phyloP scores from a whole-genome alignment of 163 green algal genomes.

The Chlorella variabilis region DNA sequence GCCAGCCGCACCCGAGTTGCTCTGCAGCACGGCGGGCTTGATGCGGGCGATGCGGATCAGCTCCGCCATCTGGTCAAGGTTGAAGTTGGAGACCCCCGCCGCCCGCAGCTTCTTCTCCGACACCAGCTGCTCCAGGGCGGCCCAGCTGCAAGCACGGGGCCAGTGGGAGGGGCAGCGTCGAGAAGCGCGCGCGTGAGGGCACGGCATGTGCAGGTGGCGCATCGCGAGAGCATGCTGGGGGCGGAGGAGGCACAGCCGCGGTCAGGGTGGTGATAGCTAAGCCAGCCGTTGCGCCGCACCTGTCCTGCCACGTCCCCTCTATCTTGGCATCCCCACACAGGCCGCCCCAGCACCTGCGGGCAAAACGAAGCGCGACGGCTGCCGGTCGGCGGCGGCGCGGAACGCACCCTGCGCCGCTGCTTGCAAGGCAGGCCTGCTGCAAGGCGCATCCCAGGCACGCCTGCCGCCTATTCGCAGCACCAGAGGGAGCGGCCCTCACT shows the following conservation, averaged over 20 bases:
- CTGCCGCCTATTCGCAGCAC: no score
- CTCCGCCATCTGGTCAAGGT: constrained; percentile 65
- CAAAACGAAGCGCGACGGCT: background rate
- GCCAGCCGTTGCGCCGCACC: no score
- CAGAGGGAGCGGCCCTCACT: no score
- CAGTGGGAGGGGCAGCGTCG: no score
- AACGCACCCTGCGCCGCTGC: no score
- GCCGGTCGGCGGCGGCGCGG: background rate
- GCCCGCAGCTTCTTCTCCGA: constrained; percentile 53
- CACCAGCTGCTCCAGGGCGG: constrained; percentile 72
- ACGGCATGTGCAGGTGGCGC: no score
- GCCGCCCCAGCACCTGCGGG: constrained; percentile 53
- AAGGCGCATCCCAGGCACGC: no score
- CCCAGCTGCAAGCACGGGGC: constrained; percentile 56
- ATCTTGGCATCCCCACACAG: constrained; percentile 61
- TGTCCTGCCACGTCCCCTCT: constrained; percentile 70
- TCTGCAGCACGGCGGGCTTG: constrained; percentile 67
- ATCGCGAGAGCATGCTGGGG: no score
- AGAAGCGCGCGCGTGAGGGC: no score
- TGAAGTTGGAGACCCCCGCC: constrained; percentile 88
- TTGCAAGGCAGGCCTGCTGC: no score
- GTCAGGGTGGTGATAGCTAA: no score
- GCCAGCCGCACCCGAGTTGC: constrained; percentile 39
- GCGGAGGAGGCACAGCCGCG: no score
- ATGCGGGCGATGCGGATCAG: constrained; percentile 64